Base-by-base conservation (phyloP, 176 grass and related monocot genomes). In the Rhynchospora breviuscula region DNA sequence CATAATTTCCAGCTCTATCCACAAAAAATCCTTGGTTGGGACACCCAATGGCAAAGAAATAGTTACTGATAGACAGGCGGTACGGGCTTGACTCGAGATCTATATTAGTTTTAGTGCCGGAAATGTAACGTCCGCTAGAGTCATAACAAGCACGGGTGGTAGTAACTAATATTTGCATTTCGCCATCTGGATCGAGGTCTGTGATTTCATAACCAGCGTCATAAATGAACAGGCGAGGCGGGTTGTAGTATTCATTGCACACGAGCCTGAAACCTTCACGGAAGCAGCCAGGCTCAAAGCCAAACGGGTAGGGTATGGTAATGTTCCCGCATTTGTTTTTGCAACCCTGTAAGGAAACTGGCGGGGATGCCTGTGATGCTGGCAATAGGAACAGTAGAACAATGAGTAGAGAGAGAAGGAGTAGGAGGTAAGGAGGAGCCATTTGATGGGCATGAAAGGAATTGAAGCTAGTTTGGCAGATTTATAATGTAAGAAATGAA, bases 291-390 rank as follows among this genome's bases (percentile, higher is more conserved):
- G 67, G 53, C 44, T 84, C 79, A 19, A 95, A 87, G 74, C 88
- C 93, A n/a, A 91, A 92, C 0, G 90, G 93, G 83, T 92, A 92
- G 4, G 87, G 87, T 11, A 96, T 0, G 68, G 29, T 86, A 51
- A 88, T 64, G 69, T 88, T 59, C 17, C 89, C 93, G 64, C 90
- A 90, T 48, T 33, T 92, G 60, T 76, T 80, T 7, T 4, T 74
- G 67, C 90, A 95, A 19, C 85, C 88, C 12, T 73, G 85, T 8
- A 43, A 83, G 0, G 89, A 67, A 10, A 82, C n/a, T 2, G 71
- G 61, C 25, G 22, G 1, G 6, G 86, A 29, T 19, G 29, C 2
- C 0, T 0, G 63, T 5, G 1, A 49, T 67, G 47, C 64, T 4
- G 46, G 74, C 8, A 0, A 6, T 18, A 6, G 11, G 62, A 13